Conservation (phyloP, 1,284 basidiomycete species). For the Peniophora sp. region DNA sequence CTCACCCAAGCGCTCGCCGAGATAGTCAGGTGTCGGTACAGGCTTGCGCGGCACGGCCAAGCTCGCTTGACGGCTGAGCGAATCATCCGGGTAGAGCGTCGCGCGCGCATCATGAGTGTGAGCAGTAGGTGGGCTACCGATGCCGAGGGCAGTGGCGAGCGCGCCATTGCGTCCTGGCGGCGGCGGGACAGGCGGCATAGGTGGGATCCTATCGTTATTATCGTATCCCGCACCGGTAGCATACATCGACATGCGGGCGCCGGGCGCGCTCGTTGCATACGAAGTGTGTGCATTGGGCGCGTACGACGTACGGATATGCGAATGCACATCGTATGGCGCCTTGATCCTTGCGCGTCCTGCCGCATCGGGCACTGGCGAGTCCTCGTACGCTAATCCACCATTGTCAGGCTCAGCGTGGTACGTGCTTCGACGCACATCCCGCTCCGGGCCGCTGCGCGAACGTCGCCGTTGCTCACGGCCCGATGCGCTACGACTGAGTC, state of each 20-base stretch:
- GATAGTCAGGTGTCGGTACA: conserved; percentile 1
- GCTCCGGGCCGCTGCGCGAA: conserved; percentile 18
- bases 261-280: background rate
- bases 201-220: no score
- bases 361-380: conserved; percentile 28
- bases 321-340: conserved; percentile 51
- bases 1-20: no score
- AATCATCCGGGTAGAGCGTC: conserved; percentile 64
- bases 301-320: conserved; percentile 44
- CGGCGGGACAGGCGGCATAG: conserved; percentile 20
- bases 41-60: conserved; percentile 19
- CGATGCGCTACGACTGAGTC: conserved; percentile 10
- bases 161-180: conserved; percentile 41
- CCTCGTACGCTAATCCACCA: conserved; percentile 28
- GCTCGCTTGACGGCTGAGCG: conserved; percentile 33
- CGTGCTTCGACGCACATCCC: conserved; percentile 11
- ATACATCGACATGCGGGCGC: background rate
- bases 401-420: conserved; percentile 5
- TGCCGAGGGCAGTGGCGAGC: conserved; percentile 45
- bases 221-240: conserved; percentile 16
- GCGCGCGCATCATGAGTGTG: conserved; percentile 45
- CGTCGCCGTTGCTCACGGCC: background rate
- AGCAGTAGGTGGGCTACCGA: conserved; percentile 19
- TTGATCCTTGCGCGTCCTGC: conserved; percentile 53
- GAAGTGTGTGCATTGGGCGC: conserved; percentile 13